Base-by-base conservation (phyloP, 305 asterid genomes). In the Solanum hybrid region DNA sequence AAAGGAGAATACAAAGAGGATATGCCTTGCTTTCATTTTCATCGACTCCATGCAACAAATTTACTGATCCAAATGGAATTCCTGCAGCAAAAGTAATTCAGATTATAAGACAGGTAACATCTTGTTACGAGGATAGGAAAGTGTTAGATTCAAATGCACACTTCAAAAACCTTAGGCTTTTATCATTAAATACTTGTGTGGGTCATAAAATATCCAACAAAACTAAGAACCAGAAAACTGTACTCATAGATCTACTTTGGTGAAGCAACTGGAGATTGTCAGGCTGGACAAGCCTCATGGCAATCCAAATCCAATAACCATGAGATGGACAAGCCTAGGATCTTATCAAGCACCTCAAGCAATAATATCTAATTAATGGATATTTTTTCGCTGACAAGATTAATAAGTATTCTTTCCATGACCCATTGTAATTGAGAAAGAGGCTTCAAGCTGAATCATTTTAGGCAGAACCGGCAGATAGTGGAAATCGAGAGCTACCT, bases 11-110 rank as follows among this genome's bases (percentile, higher is more conserved):
- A 94, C 94, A 92, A 90, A 95, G 95, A 95, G 94, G 95, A 83
- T 95, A 93, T 95, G 95, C 99, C 99, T 97, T 97, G 99, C 98
- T 97, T 96, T 97, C 99, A 89, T 96, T 93, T 92, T 96, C 98
- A 93, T 97, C 99, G 31, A 97, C 98, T 90, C 99, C 99, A 87
- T 95, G 95, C 95, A 95, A 90, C 90, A 97, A 95, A 95, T 97
- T 97, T 90, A 97, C 99, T 78, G 99, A 97, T 87, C 99, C 99
- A 90, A 94, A 97, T 84, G 99, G 99, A 92, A 97, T 97, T 90
- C 99, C 99, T 97, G 98, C 92, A 93, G 92, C 92, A 93, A 82
- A 87, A 89, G 78, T 76, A 90, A 86, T 37, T 81, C 73, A 36
- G 86, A 85, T 89, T 65, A 88, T 93, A 91, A 94, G 91, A 87